Evolutionary conservation across 2,329 filamentous ascomycete species (phyloP).

Genomic region (Arthroderma sp.): DNA sequence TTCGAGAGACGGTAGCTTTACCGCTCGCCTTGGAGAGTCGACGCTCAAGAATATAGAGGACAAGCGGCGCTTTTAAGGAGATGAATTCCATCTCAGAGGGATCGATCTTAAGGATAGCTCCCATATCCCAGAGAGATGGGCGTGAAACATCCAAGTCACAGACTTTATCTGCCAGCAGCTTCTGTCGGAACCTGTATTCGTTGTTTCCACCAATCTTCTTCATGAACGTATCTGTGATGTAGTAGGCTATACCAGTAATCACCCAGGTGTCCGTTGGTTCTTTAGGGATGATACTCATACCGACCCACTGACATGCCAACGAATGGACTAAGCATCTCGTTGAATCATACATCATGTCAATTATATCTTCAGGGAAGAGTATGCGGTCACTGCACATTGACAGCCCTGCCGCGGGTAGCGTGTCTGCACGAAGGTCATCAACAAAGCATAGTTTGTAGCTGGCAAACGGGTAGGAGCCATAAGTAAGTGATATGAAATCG

Average conservation of each 20-base stretch:
- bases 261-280: conserved; percentile 75
- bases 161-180: conserved; percentile 67
- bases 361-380: conserved; percentile 70
- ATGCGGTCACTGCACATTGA: conserved; percentile 78
- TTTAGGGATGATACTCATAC: conserved; percentile 80
- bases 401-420: conserved; percentile 65
- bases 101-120: conserved; percentile 64
- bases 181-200: conserved; percentile 83
- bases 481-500: conserved; percentile 82
- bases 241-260: conserved; percentile 78
- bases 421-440: conserved; percentile 70
- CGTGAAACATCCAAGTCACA: conserved; percentile 70
- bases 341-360: conserved; percentile 72
- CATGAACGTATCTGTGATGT: conserved; percentile 90
- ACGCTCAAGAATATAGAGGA: conserved; percentile 88
- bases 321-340: conserved; percentile 72
- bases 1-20: conserved; percentile 68
- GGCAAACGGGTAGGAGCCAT: conserved; percentile 80
- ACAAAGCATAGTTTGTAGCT: conserved; percentile 92
- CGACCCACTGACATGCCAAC: conserved; percentile 85
- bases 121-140: conserved; percentile 70
- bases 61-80: conserved; percentile 75
- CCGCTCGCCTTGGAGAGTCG: conserved; percentile 79
- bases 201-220: conserved; percentile 86
- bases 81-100: conserved; percentile 83